phyloP scores from a whole-genome alignment of 176 grass and related monocot species.

The Aegilops sharonensis region DNA sequence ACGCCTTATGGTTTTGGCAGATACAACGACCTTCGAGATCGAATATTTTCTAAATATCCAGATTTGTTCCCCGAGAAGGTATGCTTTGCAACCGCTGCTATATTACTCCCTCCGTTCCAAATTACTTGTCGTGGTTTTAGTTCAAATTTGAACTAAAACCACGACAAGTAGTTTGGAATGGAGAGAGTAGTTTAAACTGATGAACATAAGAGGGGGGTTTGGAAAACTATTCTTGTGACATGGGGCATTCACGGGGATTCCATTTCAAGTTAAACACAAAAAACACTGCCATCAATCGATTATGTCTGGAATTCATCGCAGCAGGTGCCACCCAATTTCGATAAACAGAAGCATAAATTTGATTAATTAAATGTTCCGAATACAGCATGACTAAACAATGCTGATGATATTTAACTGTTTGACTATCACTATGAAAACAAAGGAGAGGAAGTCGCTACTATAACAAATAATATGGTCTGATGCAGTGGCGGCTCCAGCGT shows the following conservation, averaged over 20 bases:
- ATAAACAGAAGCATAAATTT: not conserved
- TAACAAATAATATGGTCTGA: conserved; percentile 20
- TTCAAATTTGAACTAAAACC: no score
- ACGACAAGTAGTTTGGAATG: no score
- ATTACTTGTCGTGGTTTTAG: no score
- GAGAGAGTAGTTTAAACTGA: not conserved
- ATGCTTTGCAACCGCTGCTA: conserved; percentile 19
- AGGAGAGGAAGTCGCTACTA: not conserved
- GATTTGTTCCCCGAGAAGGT: conserved; percentile 94
- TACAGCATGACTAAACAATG: not conserved
- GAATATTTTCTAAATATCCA: conserved; percentile 91
- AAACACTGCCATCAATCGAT: not conserved
- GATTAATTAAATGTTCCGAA: not conserved
- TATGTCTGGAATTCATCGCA: not conserved
- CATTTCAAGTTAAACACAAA: not conserved
- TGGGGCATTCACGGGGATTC: not conserved
- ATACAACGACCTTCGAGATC: conserved; percentile 73
- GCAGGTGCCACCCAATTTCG: not conserved
- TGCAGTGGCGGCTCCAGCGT: not conserved
- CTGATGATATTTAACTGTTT: not conserved
- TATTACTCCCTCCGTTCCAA: conserved; percentile 1
- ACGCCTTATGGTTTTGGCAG: conserved; percentile 46
- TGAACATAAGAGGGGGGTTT: not conserved
- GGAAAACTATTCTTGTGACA: not conserved
- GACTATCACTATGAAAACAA: conserved; percentile 12